Evolutionary conservation across 768 basidiomycete species (phyloP), one percentile per base, ranked within the genome.

Genomic region (Fomitopsis pulvina): DNA sequence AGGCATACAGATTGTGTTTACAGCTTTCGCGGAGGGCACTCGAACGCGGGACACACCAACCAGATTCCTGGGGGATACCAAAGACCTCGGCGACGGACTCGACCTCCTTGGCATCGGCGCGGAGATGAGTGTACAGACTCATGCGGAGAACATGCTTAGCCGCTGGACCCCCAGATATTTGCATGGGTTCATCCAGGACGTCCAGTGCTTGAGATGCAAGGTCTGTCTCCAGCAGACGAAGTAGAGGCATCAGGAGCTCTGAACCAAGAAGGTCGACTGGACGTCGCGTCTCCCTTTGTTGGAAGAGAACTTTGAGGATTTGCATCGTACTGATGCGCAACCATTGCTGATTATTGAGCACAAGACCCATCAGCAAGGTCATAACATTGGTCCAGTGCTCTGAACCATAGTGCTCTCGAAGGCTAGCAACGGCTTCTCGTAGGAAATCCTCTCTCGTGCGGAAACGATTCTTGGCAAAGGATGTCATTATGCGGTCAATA

Each of bases 381-480:
- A 91, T 82, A 18, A 92, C 80, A 25, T 92, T 83, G 2, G 85
- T 77, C 80, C 89, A 89, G 57, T 82, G 71, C 45, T 87, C 77
- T 3, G 72, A 71, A 0, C 81, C 80, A 60, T 91, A 92, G 65
- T 90, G 83, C 61, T 96, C 93, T 20, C 92, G 81, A 30, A 97
- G 75, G 57, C 87, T 85, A 1, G 81, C 74, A 20, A 92, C 83
- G 0, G 90, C 92, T 62, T 96, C 92, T 4, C 91, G 82, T 51
- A 95, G 76, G 69, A 95, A 95, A 67, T 96, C 93, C 46, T 97
- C 93, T 60, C 85, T 85, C 1, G 92, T 92, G 42, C 93, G 76
- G 74, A 97, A 96, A 45, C 88, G 85, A 20, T 76, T 73, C 66
- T 90, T 90, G 48, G 87, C 80, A 58, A 94, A 94, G 2, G 90